Conservation (phyloP, 441 rosid species). For the Brassica balearica region DNA sequence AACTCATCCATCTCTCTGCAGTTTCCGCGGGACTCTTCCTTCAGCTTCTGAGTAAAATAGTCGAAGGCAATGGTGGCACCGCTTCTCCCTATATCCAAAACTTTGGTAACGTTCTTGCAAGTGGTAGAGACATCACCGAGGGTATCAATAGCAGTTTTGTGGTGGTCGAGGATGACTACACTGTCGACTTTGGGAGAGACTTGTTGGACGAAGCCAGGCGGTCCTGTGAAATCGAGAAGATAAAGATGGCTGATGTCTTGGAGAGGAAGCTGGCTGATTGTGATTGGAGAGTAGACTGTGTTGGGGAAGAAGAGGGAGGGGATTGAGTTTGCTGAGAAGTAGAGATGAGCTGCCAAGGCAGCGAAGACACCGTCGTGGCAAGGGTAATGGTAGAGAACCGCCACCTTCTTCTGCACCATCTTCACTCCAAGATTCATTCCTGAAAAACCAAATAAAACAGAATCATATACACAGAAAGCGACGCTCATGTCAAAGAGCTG, state of each 20-base stretch:
- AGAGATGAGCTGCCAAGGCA: conserved; percentile 74
- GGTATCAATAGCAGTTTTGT: conserved; percentile 69
- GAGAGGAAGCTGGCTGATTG: conserved; percentile 59
- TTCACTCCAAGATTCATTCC: conserved; percentile 37
- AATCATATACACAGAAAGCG: background rate
- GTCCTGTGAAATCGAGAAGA: conserved; percentile 77
- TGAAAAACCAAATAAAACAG: conserved; percentile 15
- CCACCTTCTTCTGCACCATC: conserved; percentile 50
- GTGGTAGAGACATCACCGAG: conserved; percentile 40
- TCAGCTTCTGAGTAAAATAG: conserved; percentile 64
- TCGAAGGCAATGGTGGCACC: conserved; percentile 81
- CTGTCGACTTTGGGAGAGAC: conserved; percentile 52
- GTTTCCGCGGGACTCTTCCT: conserved; percentile 15
- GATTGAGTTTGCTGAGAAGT: conserved; percentile 58
- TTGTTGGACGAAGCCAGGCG: conserved; percentile 57
- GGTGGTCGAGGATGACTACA: conserved; percentile 68
- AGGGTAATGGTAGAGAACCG: conserved; percentile 73
- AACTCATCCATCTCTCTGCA: conserved; percentile 38
- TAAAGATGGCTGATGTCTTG: conserved; percentile 60
- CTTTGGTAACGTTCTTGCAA: conserved; percentile 53
- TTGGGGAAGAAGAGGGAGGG: conserved; percentile 70
- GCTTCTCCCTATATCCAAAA: conserved; percentile 68
- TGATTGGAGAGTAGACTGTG: conserved; percentile 68
- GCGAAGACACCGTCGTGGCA: conserved; percentile 82
- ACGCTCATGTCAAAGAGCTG: conserved; percentile 5